phyloP scores from a whole-genome alignment of 2,329 filamentous ascomycete species.

The Stemphylium lycopersici region DNA sequence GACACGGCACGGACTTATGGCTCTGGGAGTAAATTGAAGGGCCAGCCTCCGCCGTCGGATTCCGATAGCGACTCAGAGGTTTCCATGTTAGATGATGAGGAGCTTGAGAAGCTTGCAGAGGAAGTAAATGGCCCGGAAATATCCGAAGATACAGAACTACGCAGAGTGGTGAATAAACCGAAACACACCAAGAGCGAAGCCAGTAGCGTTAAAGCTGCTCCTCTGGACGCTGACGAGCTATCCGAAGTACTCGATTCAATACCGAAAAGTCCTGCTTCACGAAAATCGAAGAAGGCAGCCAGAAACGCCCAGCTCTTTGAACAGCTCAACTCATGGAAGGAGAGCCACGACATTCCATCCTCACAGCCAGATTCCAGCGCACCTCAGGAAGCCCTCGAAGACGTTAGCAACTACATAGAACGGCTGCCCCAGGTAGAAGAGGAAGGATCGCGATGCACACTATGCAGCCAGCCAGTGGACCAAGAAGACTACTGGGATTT shows the following conservation, averaged over 20 bases:
- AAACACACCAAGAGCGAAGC: background rate
- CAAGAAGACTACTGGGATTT: slow-evolving; percentile 58
- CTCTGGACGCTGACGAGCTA: slow-evolving; percentile 6
- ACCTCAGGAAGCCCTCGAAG: slow-evolving; percentile 20
- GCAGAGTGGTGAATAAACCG: slow-evolving; percentile 5
- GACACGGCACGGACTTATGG: background rate
- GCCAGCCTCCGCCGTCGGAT: background rate
- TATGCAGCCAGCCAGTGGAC: slow-evolving; percentile 69
- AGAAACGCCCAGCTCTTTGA: slow-evolving; percentile 20
- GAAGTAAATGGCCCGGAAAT: background rate
- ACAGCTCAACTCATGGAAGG: slow-evolving; percentile 24
- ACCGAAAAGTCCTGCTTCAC: background rate
- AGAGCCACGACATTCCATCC: slow-evolving; percentile 17
- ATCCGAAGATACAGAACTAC: slow-evolving; percentile 11
- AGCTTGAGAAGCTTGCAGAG: slow-evolving; percentile 3
- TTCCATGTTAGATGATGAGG: slow-evolving; percentile 8
- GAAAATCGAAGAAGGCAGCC: slow-evolving; percentile 1
- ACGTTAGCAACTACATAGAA: slow-evolving; percentile 25
- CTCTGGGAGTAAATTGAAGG: background rate
- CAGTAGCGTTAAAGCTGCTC: background rate
- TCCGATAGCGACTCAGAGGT: slow-evolving; percentile 4
- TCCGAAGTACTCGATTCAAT: slow-evolving; percentile 1
- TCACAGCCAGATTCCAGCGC: slow-evolving; percentile 27
- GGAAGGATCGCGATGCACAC: slow-evolving; percentile 60
- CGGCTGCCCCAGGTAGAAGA: slow-evolving; percentile 23